Evolutionary conservation across 2,329 filamentous ascomycete species (phyloP).

Genomic region (Fonsecaea erecta): DNA sequence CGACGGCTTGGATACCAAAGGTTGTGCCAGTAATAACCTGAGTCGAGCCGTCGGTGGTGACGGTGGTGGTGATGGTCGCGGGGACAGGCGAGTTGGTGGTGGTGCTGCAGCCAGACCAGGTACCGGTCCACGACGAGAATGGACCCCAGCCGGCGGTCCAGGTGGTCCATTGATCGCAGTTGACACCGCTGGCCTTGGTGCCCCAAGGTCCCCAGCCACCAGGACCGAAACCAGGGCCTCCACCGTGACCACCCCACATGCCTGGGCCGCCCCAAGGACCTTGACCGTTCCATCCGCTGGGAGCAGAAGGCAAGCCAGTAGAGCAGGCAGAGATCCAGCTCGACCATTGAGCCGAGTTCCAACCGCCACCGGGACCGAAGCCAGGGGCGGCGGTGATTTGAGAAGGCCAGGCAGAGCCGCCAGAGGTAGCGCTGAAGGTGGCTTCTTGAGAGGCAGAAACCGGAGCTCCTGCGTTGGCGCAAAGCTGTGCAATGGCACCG

Average conservation of each 20-base stretch:
- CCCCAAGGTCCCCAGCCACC: slow-evolving; percentile 36
- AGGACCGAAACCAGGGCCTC: slow-evolving; percentile 29
- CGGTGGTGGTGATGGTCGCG: slow-evolving; percentile 38
- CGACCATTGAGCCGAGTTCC: slow-evolving; percentile 34
- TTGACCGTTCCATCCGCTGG: slow-evolving; percentile 31
- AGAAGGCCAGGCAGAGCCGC: slow-evolving; percentile 35
- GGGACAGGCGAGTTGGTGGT: slow-evolving; percentile 35
- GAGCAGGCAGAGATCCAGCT: slow-evolving; percentile 35
- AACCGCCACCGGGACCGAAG: slow-evolving; percentile 33
- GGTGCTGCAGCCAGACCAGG: slow-evolving; percentile 38
- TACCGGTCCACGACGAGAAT: slow-evolving; percentile 37
- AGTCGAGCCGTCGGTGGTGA: slow-evolving; percentile 30
- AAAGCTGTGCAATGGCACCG: slow-evolving; percentile 38
- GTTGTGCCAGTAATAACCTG: slow-evolving; percentile 39
- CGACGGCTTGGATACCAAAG: slow-evolving; percentile 37
- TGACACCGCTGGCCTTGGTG: slow-evolving; percentile 36
- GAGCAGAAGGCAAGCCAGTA: slow-evolving; percentile 34
- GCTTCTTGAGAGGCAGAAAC: slow-evolving; percentile 37
- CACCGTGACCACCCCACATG: slow-evolving; percentile 12
- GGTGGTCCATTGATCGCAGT: slow-evolving; percentile 38
- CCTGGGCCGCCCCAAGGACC: slow-evolving; percentile 18
- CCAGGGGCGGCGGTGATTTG: slow-evolving; percentile 34
- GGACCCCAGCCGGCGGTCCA: slow-evolving; percentile 39
- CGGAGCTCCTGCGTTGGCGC: slow-evolving; percentile 36
- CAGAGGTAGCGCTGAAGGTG: slow-evolving; percentile 38